A percentile compares a stretch with the other conserved stretches of the same genome.
Conservation (phyloP, 1,284 basidiomycete genomes). For the Moniliella sp. region DNA sequence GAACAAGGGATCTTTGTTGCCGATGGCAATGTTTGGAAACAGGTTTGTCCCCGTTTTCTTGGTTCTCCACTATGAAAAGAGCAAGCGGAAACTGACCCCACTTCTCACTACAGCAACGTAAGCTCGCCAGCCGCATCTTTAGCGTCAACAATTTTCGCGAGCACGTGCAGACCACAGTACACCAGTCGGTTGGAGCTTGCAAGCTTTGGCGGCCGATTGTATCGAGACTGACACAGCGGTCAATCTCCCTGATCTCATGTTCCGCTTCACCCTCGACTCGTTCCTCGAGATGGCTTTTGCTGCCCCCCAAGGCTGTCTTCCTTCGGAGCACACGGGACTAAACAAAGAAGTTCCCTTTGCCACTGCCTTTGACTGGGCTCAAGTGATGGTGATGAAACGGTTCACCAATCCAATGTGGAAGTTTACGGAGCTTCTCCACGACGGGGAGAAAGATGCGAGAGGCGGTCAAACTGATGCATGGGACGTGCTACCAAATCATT, state of each 20-base stretch:
- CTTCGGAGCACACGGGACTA: constrained; percentile 8
- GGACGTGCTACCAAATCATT: constrained; percentile 12
- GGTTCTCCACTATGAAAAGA: too few relatives aligned
- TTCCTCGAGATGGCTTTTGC: constrained; percentile 2
- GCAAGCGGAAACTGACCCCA: too few relatives aligned
- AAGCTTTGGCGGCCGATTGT: constrained; percentile 3
- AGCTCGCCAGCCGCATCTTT: constrained; percentile 18
- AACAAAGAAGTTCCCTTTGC: constrained; percentile 23
- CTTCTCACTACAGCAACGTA: too few relatives aligned
- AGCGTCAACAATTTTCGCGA: constrained; percentile 14
- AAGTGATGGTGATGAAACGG: constrained; percentile 17
- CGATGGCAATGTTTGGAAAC: constrained; percentile 13
- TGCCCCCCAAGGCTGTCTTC: constrained; percentile 9
- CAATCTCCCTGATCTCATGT: constrained; percentile 14
- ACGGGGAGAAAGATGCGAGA: constrained; percentile 4
- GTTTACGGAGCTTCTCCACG: constrained; percentile 13
- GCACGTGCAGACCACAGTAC: constrained; percentile 13
- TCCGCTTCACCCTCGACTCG: constrained; percentile 5
- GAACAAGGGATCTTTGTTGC: constrained; percentile 22
- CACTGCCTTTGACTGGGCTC: constrained; percentile 26
- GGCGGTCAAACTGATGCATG: constrained; percentile 7
- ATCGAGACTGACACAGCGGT: constrained; percentile 1
- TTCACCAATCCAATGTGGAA: constrained; percentile 10
- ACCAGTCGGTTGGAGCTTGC: constrained; percentile 9
- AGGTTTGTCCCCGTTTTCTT: too few relatives aligned